Conservation (phyloP, 495 filamentous ascomycete genomes). For the Xylaria intraflava region DNA sequence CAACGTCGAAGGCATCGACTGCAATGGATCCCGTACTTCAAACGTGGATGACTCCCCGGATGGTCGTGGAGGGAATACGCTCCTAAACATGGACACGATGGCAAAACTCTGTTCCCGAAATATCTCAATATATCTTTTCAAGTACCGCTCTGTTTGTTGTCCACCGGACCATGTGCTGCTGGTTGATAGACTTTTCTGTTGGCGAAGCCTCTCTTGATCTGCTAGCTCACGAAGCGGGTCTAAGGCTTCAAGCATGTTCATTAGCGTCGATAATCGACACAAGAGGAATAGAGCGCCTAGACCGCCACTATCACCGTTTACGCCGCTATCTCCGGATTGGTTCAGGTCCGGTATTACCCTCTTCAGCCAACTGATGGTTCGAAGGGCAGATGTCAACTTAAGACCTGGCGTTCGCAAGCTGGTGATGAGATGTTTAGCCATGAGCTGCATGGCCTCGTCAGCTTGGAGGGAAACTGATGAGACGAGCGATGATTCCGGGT, state of each 20-base stretch:
- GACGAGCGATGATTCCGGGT: conserved; percentile 71
- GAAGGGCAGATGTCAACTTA: conserved; percentile 84
- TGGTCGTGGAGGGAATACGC: conserved; percentile 64
- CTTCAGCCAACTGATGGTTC: conserved; percentile 86
- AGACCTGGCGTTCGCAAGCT: conserved; percentile 69
- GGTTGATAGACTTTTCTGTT: conserved; percentile 24
- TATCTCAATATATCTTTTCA: conserved; percentile 96
- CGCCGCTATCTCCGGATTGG: conserved; percentile 14
- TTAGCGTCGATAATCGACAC: conserved; percentile 73
- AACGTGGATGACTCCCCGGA: conserved; percentile 18
- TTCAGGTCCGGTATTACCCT: conserved; percentile 79
- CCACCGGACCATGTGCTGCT: conserved; percentile 59
- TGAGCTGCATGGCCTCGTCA: conserved; percentile 80
- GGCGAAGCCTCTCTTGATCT: conserved; percentile 67
- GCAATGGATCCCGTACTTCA: conserved; percentile 49
- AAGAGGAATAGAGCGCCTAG: conserved; percentile 83
- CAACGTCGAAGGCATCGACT: conserved; percentile 66
- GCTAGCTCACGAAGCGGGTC: conserved; percentile 82
- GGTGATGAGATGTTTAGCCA: conserved; percentile 78
- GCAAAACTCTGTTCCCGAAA: conserved; percentile 97
- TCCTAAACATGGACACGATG: conserved; percentile 85
- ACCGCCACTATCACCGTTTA: conserved; percentile 35
- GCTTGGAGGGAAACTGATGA: conserved; percentile 67
- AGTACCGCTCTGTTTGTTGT: conserved; percentile 86
- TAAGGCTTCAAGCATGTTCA: conserved; percentile 73